Evolutionary conservation across 169 alveolate genomes (phyloP).

Genomic region (Eimeria praecox): DNA sequence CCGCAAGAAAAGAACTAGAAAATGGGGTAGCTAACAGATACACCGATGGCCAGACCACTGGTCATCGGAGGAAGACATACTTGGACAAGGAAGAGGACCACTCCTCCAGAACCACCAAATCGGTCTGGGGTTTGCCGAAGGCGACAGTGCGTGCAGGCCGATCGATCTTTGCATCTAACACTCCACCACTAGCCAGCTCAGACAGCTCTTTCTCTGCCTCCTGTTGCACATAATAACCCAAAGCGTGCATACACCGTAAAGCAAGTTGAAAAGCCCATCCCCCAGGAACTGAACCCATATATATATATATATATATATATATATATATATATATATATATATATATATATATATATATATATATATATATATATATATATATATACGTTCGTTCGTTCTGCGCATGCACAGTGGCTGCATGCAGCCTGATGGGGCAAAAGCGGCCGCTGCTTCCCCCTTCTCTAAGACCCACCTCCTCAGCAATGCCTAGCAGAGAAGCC

Average conservation of each 20-base stretch:
- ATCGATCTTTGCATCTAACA: conserved; percentile 78
- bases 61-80: background rate
- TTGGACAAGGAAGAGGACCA: conserved; percentile 48
- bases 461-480: conserved; percentile 1
- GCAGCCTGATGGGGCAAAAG: background rate
- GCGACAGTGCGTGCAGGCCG: conserved; percentile 79
- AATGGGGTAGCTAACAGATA: background rate
- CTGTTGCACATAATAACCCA: conserved; percentile 31
- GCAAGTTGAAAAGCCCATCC: too few species aligned
- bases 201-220: conserved; percentile 76
- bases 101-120: conserved; percentile 29
- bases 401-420: background rate
- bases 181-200: conserved; percentile 68
- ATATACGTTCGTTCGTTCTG: too few species aligned
- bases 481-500: conserved; percentile 36
- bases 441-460: background rate
- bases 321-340: too few species aligned
- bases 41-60: background rate
- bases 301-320: too few species aligned
- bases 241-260: too few species aligned
- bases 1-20: background rate
- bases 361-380: background rate
- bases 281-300: too few species aligned
- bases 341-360: too few species aligned
- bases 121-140: conserved; percentile 68